A percentile compares a stretch with the other conserved stretches of the same genome.
Evolutionary conservation across 148 eudicot genomes (phyloP).

Genomic region (Cornus florida): DNA sequence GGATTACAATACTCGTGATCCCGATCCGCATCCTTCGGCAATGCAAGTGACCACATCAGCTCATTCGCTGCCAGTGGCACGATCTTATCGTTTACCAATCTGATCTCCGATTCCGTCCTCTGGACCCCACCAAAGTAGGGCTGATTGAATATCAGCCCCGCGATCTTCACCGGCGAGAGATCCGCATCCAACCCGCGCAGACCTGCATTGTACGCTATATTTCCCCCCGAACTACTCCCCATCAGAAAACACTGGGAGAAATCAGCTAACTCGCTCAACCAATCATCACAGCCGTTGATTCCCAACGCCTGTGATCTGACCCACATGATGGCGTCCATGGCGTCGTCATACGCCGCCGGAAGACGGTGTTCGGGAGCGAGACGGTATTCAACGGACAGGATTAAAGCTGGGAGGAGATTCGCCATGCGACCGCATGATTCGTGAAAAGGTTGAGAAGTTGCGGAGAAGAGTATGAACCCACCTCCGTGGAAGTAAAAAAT

Average conservation of each 20-base stretch:
- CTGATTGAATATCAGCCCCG: slow-evolving; percentile 80
- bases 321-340: slow-evolving; percentile 74
- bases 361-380: slow-evolving; percentile 84
- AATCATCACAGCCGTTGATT: slow-evolving; percentile 38
- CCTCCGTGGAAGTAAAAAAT: slow-evolving; percentile 78
- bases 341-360: slow-evolving; percentile 88
- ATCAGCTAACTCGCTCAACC: slow-evolving; percentile 68
- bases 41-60: slow-evolving; percentile 66
- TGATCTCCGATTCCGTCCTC: slow-evolving; percentile 52
- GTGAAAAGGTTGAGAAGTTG: slow-evolving; percentile 48
- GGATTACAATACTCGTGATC: slow-evolving; percentile 68
- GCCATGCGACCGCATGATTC: slow-evolving; percentile 43
- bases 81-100: slow-evolving; percentile 33
- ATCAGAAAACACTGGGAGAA: slow-evolving; percentile 61
- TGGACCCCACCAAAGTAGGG: slow-evolving; percentile 66
- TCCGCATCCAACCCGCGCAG: slow-evolving; percentile 54
- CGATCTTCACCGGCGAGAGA: slow-evolving; percentile 59
- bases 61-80: slow-evolving; percentile 46
- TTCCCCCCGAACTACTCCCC: slow-evolving; percentile 87
- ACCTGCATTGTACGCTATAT: slow-evolving; percentile 59
- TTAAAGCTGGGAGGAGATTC: slow-evolving; percentile 44
- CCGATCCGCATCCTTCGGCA: slow-evolving; percentile 60
- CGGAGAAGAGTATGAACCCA: slow-evolving; percentile 68
- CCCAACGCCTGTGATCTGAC: slow-evolving; percentile 47
- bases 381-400: slow-evolving; percentile 72